These are phyloP conservation scores for Pseudognaphalium luteoalbum DNA, from an alignment of 129 eudicot species.

Conservation along the genomic window DNA sequence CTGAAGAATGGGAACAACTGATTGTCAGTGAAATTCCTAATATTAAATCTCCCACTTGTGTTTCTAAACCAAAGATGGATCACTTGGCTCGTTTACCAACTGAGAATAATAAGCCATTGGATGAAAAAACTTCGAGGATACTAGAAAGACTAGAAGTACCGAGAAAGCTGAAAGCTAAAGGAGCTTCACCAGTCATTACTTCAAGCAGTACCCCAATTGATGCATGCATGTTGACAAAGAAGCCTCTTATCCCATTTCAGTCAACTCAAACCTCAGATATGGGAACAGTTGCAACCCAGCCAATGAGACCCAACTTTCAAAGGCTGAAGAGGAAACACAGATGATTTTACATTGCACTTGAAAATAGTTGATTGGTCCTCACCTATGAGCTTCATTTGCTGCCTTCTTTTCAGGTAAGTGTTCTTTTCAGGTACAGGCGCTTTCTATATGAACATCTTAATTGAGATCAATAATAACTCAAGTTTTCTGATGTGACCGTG, in stretches of 20 bases:
- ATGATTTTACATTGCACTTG: constrained; percentile 15
- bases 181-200: constrained; percentile 46
- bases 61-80: constrained; percentile 43
- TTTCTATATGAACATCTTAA: background rate
- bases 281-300: constrained; percentile 55
- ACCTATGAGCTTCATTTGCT: background rate
- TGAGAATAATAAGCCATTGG: constrained; percentile 51
- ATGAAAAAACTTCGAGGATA: constrained; percentile 78
- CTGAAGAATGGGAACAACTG: constrained; percentile 86
- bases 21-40: constrained; percentile 52
- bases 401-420: background rate
- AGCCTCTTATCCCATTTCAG: constrained; percentile 69
- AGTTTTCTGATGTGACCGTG: background rate
- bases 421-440: background rate
- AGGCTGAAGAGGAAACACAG: constrained; percentile 64
- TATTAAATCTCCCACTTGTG: constrained; percentile 49
- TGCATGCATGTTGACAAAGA: constrained; percentile 42
- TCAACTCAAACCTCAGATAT: constrained; percentile 44
- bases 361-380: background rate
- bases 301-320: constrained; percentile 77
- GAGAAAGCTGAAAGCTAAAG: constrained; percentile 66
- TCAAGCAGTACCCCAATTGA: constrained; percentile 40
- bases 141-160: constrained; percentile 87
- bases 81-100: constrained; percentile 36
- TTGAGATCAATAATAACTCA: background rate